phyloP scores from a whole-genome alignment of 768 basidiomycete species.

The Pisolithus tinctorius region DNA sequence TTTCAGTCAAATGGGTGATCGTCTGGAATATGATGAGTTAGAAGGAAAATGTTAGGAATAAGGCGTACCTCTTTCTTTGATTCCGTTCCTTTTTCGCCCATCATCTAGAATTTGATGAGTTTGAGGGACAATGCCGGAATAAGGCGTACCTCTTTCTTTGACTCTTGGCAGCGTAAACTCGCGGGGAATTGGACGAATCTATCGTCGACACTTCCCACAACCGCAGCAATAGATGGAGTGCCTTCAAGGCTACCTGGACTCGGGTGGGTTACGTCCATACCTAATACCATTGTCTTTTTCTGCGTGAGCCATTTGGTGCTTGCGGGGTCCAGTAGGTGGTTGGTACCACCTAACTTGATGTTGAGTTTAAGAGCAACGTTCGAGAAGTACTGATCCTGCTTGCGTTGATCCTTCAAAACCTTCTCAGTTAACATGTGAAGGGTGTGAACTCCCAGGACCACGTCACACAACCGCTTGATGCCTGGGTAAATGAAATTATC shows the following conservation, averaged over 20 bases:
- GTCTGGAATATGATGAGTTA: conserved; percentile 40
- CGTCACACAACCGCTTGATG: conserved; percentile 72
- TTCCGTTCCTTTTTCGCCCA: conserved; percentile 11
- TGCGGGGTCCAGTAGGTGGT: conserved; percentile 59
- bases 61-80: conserved; percentile 20
- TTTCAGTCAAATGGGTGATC: conserved; percentile 54
- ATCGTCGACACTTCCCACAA: conserved; percentile 69
- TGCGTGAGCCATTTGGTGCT: conserved; percentile 61
- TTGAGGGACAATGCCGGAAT: neutral
- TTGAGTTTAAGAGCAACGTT: conserved; percentile 81
- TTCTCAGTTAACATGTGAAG: conserved; percentile 66
- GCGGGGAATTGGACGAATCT: conserved; percentile 74
- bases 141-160: conserved; percentile 19
- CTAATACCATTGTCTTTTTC: conserved; percentile 74
- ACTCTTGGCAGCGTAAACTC: conserved; percentile 58
- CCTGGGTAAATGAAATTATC: conserved; percentile 79
- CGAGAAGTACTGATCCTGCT: conserved; percentile 76
- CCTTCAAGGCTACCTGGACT: conserved; percentile 60
- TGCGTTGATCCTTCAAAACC: conserved; percentile 44
- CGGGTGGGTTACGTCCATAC: conserved; percentile 81
- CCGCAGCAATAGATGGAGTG: conserved; percentile 77
- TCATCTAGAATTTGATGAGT: conserved; percentile 43
- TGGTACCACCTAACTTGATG: conserved; percentile 75
- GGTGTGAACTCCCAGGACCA: conserved; percentile 67
- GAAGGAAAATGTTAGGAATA: neutral